phyloP scores from a whole-genome alignment of 768 basidiomycete genomes.

The Pholiota microspora region DNA sequence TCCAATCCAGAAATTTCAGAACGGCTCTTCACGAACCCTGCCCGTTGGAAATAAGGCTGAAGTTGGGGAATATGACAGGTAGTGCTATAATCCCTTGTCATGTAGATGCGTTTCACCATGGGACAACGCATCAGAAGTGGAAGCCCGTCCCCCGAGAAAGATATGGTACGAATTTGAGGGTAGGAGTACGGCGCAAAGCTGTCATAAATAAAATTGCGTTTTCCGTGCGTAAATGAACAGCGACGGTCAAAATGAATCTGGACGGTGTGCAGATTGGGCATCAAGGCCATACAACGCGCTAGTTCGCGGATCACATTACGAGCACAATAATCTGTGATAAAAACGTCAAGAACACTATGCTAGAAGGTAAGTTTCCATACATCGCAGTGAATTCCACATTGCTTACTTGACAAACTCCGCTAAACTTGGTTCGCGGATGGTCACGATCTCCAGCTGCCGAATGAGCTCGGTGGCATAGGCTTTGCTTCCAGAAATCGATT shows the following conservation, averaged over 20 bases:
- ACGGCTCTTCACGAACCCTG: too few relatives aligned
- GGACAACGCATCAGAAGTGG: too few relatives aligned
- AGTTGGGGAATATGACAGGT: slow-evolving; percentile 16
- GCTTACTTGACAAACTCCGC: slow-evolving; percentile 14
- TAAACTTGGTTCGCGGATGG: slow-evolving; percentile 10
- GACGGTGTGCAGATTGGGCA: slow-evolving; percentile 24
- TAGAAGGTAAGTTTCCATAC: background rate
- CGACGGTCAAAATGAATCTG: slow-evolving; percentile 5
- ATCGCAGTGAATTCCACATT: too few relatives aligned
- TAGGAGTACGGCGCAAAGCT: too few relatives aligned
- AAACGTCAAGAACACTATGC: slow-evolving; percentile 5
- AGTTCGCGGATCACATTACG: slow-evolving; percentile 20
- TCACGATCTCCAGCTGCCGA: slow-evolving; percentile 17
- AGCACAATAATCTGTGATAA: slow-evolving; percentile 13
- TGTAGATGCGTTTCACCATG: too few relatives aligned
- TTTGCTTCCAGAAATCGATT: too few relatives aligned
- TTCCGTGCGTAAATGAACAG: too few relatives aligned
- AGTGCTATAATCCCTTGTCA: slow-evolving; percentile 12
- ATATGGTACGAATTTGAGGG: too few relatives aligned
- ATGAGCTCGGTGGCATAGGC: slow-evolving; percentile 9
- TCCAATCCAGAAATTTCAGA: too few relatives aligned
- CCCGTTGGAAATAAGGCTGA: slow-evolving; percentile 26
- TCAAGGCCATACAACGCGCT: slow-evolving; percentile 21
- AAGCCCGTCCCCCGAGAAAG: too few relatives aligned
- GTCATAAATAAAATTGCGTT: too few relatives aligned